Evolutionary conservation across 1,139 yeast species (phyloP).

Genomic region (Geotrichum macrosporum): DNA sequence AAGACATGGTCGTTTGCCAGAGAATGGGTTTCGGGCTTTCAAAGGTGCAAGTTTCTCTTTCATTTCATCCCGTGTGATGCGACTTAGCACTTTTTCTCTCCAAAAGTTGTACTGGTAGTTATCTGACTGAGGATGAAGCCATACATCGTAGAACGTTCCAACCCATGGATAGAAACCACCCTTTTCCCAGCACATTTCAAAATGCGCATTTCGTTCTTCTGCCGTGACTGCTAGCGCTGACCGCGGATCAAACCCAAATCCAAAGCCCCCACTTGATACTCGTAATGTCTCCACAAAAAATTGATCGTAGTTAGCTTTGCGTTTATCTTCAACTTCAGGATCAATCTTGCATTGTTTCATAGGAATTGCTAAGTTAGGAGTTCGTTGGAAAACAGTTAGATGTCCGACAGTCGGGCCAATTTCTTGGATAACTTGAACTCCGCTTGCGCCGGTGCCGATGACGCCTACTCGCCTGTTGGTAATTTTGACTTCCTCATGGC

Average conservation of each 20-base stretch:
- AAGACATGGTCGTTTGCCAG: conserved; percentile 35
- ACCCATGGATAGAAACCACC: conserved; percentile 35
- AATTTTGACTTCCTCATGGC: conserved; percentile 35
- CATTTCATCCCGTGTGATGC: conserved; percentile 31
- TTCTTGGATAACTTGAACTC: conserved; percentile 39
- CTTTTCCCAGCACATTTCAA: conserved; percentile 25
- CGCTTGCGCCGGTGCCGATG: conserved; percentile 48
- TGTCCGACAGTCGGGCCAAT: conserved; percentile 21
- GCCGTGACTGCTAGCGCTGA: conserved; percentile 24
- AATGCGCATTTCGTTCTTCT: conserved; percentile 31
- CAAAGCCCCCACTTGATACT: conserved; percentile 28
- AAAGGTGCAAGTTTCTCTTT: conserved; percentile 32
- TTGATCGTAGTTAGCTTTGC: conserved; percentile 22
- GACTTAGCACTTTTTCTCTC: conserved; percentile 28
- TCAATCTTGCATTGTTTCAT: conserved; percentile 27
- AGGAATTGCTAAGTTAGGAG: conserved; percentile 33
- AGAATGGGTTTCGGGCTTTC: conserved; percentile 32
- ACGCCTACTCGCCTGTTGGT: conserved; percentile 42
- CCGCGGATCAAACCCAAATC: conserved; percentile 20
- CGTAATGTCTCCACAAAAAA: conserved; percentile 20
- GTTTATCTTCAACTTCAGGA: conserved; percentile 17
- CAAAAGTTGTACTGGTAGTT: conserved; percentile 32
- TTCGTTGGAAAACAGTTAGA: conserved; percentile 31
- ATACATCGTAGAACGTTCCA: conserved; percentile 29
- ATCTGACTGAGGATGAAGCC: conserved; percentile 31